Base-by-base conservation (phyloP, 2,329 filamentous ascomycete species). In the Lachnellula hyalina region DNA sequence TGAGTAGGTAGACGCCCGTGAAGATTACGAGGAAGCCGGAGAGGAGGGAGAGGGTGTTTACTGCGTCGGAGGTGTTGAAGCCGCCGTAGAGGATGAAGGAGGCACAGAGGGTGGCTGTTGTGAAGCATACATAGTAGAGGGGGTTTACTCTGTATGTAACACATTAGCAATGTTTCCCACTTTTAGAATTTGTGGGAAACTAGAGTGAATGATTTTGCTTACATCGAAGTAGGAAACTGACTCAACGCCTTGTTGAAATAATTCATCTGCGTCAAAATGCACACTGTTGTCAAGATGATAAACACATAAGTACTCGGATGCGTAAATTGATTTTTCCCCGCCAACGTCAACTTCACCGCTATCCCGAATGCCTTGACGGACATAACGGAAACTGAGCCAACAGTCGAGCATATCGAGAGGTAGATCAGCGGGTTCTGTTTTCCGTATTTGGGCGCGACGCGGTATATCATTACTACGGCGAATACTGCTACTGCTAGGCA, bases 231-330 rank as follows among this genome's bases (percentile, higher is more conserved):
- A 32, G 90, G 93, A 74, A 97, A 99, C 67, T 95, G 91, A 72
- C 90, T 95, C 57, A 99, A 77, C 7, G 94, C 94, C 74, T 99
- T 99, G 79, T 99, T 99, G 75, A 99, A 96, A 74, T 99, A 99
- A 74, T 99, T 99, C 94, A 99, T 97, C 78, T 99, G 94, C 8
- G 92, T 96, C 63, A 99, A 73, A 69, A 99, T 97, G 77, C 94
- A 99, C 61, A 96, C 90, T 3, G 81, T 79, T 0, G 92, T 94
- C 61, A 97, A 83, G 62, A 99, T 96, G 73, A 93, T 86, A 71
- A 99, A 99, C 60, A 96, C 92, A 67, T 99, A 99, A 56, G 95
- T 99, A 49, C 91, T 96, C 2, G 95, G 90, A 65, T 96, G 90
- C 5, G 83, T 84, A 72, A 99, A 96, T 72, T 99, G 94, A 73